These are phyloP conservation scores for Coemansia sp. DNA, from an alignment of 192 early-diverging fungal genomes.

Conservation along the genomic window DNA sequence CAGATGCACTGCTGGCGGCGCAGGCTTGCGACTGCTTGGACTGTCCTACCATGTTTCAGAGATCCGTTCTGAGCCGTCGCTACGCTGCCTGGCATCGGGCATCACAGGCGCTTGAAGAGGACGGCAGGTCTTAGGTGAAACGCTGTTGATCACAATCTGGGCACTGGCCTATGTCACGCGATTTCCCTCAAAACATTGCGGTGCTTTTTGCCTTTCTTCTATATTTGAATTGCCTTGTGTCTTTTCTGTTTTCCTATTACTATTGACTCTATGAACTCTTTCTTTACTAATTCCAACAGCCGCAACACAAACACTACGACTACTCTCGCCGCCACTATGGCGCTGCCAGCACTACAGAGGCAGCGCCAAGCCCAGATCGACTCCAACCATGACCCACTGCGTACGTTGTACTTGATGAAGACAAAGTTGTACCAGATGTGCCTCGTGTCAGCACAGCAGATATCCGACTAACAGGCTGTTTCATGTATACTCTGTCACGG, in stretches of 20 bases:
- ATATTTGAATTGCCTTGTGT: no score
- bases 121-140: background rate
- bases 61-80: slow-evolving; percentile 14
- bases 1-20: slow-evolving; percentile 34
- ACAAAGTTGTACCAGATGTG: background rate
- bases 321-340: slow-evolving; percentile 2
- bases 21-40: slow-evolving; percentile 39
- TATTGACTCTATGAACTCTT: background rate
- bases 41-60: slow-evolving; percentile 40
- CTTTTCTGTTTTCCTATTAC: no score
- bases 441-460: background rate
- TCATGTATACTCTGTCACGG: background rate
- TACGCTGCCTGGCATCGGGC: slow-evolving; percentile 20
- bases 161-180: background rate
- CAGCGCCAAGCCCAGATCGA: slow-evolving; percentile 9
- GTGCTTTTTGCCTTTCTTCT: background rate
- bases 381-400: slow-evolving; percentile 7
- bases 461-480: background rate
- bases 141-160: no score
- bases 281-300: background rate
- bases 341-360: slow-evolving; percentile 14
- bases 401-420: slow-evolving; percentile 11
- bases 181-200: background rate
- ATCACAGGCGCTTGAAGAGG: background rate
- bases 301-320: background rate